Base-by-base conservation (phyloP, 2,329 filamentous ascomycete genomes). In the Rhinocladiella mackenziei region DNA sequence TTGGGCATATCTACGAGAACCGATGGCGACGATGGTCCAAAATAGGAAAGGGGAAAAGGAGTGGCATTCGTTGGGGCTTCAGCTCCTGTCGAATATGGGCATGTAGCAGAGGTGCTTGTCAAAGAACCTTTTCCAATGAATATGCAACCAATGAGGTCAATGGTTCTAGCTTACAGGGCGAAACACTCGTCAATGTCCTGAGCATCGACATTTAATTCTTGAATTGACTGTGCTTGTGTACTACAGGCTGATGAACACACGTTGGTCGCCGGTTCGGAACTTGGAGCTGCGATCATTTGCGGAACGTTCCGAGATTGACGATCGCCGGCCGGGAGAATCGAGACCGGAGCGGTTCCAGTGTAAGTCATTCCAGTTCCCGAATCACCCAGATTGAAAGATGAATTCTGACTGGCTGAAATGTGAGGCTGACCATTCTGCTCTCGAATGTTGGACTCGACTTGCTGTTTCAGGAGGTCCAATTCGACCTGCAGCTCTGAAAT, bases 11-110 rank as follows among this genome's bases (percentile, higher is more conserved):
- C 78, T 73, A 30, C 80, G 73, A 23, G 78, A 74, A n/a, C 78
- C 79, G 28, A 81, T 73, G 25, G 76, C 74, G 34, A 83, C 69
- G 36, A 83, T 76, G 18, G 77, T 77, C 80, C 80, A 84, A 60
- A 82, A 82, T 5, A 83, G 69, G 4, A 84, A 65, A 10, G 75
- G 76, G 31, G 76, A 79, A 22, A 73, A 64, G n/a, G 69, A 69
- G 52, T 76, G 75, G 59, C 77, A 81, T 33, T 76, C 70, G 26
- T 80, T 74, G 2, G 77, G 73, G 3, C 67, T 61, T 42, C 70
- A 65, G 7, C 68, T 60, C 29, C 67, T 67, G 45, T 81, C 77
- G 23, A 84, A 69, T 49, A 83, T 74, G 1, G 79, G 78, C 20
- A 83, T 65, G 50, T 80, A 82, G 0, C 73, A 74, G 56, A 83